Conservation (phyloP, 306 rosid species). For the Parietaria judaica region DNA sequence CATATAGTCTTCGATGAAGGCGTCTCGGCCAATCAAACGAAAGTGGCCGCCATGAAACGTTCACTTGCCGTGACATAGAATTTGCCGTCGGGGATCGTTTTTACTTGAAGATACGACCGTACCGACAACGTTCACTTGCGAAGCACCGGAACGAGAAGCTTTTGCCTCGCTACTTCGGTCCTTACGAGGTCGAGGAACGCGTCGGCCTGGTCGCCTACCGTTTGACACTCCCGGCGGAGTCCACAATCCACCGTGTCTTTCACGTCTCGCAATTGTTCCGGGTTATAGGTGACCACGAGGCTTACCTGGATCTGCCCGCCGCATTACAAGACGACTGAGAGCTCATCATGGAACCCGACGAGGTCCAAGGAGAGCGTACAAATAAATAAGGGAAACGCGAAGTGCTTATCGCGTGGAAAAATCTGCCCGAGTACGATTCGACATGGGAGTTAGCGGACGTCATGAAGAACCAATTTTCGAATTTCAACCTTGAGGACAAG, state of each 20-base stretch:
- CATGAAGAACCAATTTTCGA: not conserved
- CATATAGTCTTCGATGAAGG: not conserved
- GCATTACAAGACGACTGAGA: not conserved
- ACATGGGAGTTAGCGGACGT: not conserved
- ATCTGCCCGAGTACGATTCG: not conserved
- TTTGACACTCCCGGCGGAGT: not conserved
- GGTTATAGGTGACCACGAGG: not conserved
- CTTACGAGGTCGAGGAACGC: not conserved
- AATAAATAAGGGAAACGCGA: not conserved
- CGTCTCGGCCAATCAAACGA: not conserved
- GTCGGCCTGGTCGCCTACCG: not conserved
- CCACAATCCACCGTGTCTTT: not conserved
- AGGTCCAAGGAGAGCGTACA: not conserved
- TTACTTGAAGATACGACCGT: not conserved
- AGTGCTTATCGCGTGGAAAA: not conserved
- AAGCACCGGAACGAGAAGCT: not conserved
- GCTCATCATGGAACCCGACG: not conserved
- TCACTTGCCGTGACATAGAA: not conserved
- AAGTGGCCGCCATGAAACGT: not conserved
- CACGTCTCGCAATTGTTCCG: not conserved
- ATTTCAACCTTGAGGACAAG: conserved; percentile 7
- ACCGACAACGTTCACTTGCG: not conserved
- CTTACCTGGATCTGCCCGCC: not conserved
- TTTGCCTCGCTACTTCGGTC: not conserved
- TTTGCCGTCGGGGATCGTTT: not conserved